phyloP scores from a whole-genome alignment of 371 early-diverging fungal species.

The Apophysomyces variabilis region DNA sequence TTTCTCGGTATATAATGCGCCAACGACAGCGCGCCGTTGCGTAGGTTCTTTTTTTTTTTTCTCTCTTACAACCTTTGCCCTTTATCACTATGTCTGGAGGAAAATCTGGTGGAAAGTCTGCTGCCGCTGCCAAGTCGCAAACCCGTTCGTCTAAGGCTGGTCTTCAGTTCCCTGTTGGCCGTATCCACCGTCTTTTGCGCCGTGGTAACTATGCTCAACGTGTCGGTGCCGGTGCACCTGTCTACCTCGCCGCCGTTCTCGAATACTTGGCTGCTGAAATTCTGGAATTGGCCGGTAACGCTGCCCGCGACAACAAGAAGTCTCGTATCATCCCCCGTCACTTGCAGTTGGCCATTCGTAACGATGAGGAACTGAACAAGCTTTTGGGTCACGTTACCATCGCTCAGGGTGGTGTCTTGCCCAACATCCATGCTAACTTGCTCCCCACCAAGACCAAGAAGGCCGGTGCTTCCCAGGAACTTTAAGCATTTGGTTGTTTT shows the following conservation, averaged over 20 bases:
- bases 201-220: conserved; percentile 91
- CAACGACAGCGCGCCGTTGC: conserved; percentile 2
- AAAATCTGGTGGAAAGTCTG: conserved; percentile 60
- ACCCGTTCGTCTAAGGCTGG: conserved; percentile 75
- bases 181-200: conserved; percentile 90
- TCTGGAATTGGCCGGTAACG: conserved; percentile 90
- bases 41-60: not conserved
- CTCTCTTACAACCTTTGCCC: conserved; percentile 9
- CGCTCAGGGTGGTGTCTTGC: conserved; percentile 79
- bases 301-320: conserved; percentile 91
- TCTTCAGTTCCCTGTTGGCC: conserved; percentile 91
- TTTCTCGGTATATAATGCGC: conserved; percentile 13
- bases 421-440: conserved; percentile 72
- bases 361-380: conserved; percentile 92
- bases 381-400: conserved; percentile 80
- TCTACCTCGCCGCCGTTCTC: conserved; percentile 89
- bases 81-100: conserved; percentile 53
- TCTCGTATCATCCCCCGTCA: conserved; percentile 85
- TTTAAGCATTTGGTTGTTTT: conserved; percentile 13
- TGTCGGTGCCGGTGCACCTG: conserved; percentile 87
- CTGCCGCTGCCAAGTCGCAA: conserved; percentile 51
- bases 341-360: conserved; percentile 84
- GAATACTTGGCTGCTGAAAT: conserved; percentile 93
- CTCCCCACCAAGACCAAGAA: conserved; percentile 66
- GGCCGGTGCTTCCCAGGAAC: conserved; percentile 38